A percentile compares a stretch with the other conserved stretches of the same genome.
Evolutionary conservation across 2,329 filamentous ascomycete genomes (phyloP).

Genomic region (Phyllosticta ampelicida): DNA sequence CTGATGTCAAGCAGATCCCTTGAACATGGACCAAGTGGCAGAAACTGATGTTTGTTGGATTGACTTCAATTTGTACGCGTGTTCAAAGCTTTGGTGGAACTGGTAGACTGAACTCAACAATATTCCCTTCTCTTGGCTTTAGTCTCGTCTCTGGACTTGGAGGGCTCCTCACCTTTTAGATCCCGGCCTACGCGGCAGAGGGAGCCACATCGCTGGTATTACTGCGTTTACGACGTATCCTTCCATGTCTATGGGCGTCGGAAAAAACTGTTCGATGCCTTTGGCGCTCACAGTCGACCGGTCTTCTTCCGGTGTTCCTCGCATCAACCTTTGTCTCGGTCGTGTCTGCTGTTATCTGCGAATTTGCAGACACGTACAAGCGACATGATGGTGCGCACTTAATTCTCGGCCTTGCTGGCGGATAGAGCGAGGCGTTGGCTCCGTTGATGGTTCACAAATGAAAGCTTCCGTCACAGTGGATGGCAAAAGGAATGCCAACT

Average conservation of each 20-base stretch:
- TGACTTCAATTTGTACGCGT: conserved; percentile 20
- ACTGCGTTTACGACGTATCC: conserved; percentile 23
- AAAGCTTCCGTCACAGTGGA: not conserved
- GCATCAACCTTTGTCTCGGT: conserved; percentile 13
- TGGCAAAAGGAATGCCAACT: not conserved
- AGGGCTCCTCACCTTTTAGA: conserved; percentile 32
- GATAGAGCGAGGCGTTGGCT: conserved; percentile 34
- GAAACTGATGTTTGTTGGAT: conserved; percentile 20
- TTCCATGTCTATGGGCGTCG: conserved; percentile 19
- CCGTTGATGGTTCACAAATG: conserved; percentile 29
- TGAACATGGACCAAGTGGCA: conserved; percentile 20
- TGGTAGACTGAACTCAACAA: not conserved
- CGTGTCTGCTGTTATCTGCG: conserved; percentile 11
- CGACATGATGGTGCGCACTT: conserved; percentile 30
- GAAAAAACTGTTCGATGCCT: conserved; percentile 16
- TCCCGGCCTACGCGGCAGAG: conserved; percentile 26
- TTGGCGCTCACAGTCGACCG: conserved; percentile 17
- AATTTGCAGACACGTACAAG: conserved; percentile 13
- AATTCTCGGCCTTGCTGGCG: conserved; percentile 31
- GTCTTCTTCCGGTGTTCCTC: conserved; percentile 16
- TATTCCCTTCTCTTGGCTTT: conserved; percentile 31
- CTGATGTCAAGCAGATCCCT: conserved; percentile 18
- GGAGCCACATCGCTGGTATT: conserved; percentile 31
- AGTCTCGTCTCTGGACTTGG: conserved; percentile 33
- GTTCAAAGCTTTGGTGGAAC: not conserved